Evolutionary conservation across 441 rosid genomes (phyloP), one percentile per base, ranked within the genome.

Genomic region (Populus hybrid): DNA sequence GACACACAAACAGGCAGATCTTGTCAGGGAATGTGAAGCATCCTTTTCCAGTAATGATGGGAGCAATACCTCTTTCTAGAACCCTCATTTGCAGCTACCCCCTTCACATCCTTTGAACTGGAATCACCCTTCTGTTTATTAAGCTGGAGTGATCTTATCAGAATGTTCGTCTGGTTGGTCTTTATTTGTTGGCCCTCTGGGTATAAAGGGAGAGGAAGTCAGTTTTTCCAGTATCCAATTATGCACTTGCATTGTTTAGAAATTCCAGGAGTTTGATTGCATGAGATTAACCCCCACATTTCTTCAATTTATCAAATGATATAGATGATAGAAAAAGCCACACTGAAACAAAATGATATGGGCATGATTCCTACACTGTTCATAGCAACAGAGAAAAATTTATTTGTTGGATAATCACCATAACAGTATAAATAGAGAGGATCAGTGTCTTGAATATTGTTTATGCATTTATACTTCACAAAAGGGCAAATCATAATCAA

Each of bases 151-250:
- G 99, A 91, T 84, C 99, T 90, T 77, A 95, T 94, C 76, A 95
- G 82, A 85, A 94, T 95, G 84, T 95, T 95, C 79, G 92, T 91
- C 89, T 89, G 97, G 83, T 95, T 90, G 70, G 99, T 95, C 86
- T 88, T 89, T 83, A 95, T 93, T 74, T 81, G 82, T 80, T 94
- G 99, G 46, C 82, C 87, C 81, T 88, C 99, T 92, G 91, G 32
- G 84, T 65, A 79, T 30, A 84, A 67, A 59, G 67, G 32, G 73
- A 24, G 32, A 76, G 57, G 75, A 61, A 80, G 23, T 85, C 76
- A 83, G 80, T 79, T 76, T n/a, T 61, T 57, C 16, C 2, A 73
- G 26, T 54, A 74, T 34, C 24, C 40, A 65, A 71, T 35, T 66
- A 50, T 1, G 23, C n/a, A 70, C 72, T 71, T 30, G 21, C 28